Conservation (phyloP, 441 rosid genomes). For the Euphorbia schlechtendalii region DNA sequence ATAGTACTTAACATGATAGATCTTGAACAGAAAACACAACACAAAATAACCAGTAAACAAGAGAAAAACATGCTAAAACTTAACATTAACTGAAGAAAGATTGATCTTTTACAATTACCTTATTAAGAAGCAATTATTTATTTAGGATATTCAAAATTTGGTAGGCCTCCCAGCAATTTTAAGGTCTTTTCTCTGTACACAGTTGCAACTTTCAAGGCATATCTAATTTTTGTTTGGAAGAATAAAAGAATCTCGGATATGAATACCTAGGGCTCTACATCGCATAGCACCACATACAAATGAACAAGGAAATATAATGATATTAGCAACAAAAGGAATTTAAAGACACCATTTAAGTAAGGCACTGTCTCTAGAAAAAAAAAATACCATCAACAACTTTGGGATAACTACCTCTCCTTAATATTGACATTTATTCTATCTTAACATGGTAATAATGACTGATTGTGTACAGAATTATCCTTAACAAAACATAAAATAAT, state of each 20-base stretch:
- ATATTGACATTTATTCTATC: not conserved
- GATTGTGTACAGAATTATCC: not conserved
- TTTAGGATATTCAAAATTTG: not conserved
- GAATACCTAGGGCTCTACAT: not conserved
- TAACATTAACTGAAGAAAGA: too few relatives aligned
- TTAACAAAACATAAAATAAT: not conserved
- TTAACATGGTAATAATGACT: not conserved
- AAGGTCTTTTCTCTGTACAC: not conserved
- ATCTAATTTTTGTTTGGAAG: not conserved
- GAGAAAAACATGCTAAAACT: not conserved
- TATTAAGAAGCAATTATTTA: not conserved
- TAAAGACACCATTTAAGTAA: not conserved
- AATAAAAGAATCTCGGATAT: not conserved
- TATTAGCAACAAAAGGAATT: not conserved
- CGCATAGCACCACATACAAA: not conserved
- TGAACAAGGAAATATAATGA: not conserved
- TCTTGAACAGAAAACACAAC: not conserved
- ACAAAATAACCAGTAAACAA: not conserved
- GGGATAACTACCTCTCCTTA: not conserved
- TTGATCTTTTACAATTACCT: not conserved
- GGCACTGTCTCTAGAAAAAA: not conserved
- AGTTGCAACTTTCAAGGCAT: conserved; percentile 1
- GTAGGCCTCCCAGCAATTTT: not conserved
- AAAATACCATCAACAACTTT: not conserved
- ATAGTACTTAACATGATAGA: conserved; percentile 7